Base-by-base conservation (phyloP, 2,329 filamentous ascomycete species). In the Xylaria sp. region DNA sequence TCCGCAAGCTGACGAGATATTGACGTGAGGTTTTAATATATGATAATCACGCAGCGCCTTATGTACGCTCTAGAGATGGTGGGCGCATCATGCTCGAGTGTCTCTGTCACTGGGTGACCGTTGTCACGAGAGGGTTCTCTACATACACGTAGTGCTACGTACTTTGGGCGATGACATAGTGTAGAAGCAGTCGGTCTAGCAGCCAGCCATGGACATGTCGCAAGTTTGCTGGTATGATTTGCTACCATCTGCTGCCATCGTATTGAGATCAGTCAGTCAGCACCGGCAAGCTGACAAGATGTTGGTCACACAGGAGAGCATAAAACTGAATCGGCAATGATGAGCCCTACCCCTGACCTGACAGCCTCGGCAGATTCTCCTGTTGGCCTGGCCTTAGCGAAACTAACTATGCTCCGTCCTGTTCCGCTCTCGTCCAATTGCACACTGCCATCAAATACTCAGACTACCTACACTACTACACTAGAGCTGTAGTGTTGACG, bases 1-100 rank as follows among this genome's bases (percentile, higher is more conserved):
- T 51, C 64, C 61, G 55, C 56, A 47, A 59, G 69, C 62, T 71
- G 66, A 71, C 69, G 66, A 67, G 63, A 67, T 67, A 45, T 55
- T 69, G 65, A 67, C 63, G 56, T 65, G 51, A 69, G 63, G 48
- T 48, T 65, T 67, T 67, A 59, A 63, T 71, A 32, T 55, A 64
- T 45, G n/a, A 51, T 45, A 61, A 59, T 56, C 59, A 66, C 63
- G 56, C 39, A 56, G 45, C 14, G 55, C 55, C 5, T 24, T 39
- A 36, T 50, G 21, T 58, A n/a, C 19, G 19, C 30, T 11, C 21
- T 17, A 3, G n/a, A 60, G 12, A 48, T 60, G 50, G 54, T 59
- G 54, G 59, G 54, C 19, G 60, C 30, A 21, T 61, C 59, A 32
- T 56, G 27, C 4, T 47, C 12, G 47, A 59, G 5, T 42, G 24